Conservation (phyloP, 2,329 filamentous ascomycete genomes). For the Aspergillus pseudotamarii region DNA sequence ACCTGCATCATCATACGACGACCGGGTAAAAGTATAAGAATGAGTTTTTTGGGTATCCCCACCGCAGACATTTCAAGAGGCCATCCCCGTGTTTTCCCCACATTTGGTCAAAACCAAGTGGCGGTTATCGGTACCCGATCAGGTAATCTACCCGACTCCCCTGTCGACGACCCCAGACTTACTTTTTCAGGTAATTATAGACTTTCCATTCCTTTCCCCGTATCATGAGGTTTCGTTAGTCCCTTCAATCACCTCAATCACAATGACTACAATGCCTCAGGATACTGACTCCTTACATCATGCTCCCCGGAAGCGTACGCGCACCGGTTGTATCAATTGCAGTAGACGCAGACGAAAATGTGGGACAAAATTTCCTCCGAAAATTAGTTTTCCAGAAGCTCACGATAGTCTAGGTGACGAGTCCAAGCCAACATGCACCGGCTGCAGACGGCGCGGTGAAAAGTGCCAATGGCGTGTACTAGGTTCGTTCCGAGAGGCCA, state of each 20-base stretch:
- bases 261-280: slow-evolving; percentile 3
- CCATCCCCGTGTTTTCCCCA: slow-evolving; percentile 5
- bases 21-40: slow-evolving; percentile 2
- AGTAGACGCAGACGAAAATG: slow-evolving; percentile 38
- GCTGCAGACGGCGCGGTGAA: slow-evolving; percentile 34
- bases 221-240: not conserved
- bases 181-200: slow-evolving; percentile 1
- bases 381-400: not conserved
- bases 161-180: slow-evolving; percentile 4
- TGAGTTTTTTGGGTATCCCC: not conserved
- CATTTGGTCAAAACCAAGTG: not conserved
- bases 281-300: slow-evolving; percentile 4
- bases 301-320: slow-evolving; percentile 28
- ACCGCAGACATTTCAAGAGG: not conserved
- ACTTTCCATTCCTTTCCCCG: slow-evolving; percentile 2
- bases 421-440: slow-evolving; percentile 31
- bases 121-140: slow-evolving; percentile 25
- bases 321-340: slow-evolving; percentile 37
- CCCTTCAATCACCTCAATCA: slow-evolving; percentile 4
- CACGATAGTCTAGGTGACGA: slow-evolving; percentile 30
- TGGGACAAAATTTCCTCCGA: slow-evolving; percentile 7
- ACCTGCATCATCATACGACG: not conserved
- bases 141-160: slow-evolving; percentile 15
- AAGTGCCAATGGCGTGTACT: slow-evolving; percentile 35
- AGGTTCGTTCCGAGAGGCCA: slow-evolving; percentile 34